Evolutionary conservation across 2,329 filamentous ascomycete genomes (phyloP), one percentile per base, ranked within the genome.

Genomic region (Fusarium coffeatum): DNA sequence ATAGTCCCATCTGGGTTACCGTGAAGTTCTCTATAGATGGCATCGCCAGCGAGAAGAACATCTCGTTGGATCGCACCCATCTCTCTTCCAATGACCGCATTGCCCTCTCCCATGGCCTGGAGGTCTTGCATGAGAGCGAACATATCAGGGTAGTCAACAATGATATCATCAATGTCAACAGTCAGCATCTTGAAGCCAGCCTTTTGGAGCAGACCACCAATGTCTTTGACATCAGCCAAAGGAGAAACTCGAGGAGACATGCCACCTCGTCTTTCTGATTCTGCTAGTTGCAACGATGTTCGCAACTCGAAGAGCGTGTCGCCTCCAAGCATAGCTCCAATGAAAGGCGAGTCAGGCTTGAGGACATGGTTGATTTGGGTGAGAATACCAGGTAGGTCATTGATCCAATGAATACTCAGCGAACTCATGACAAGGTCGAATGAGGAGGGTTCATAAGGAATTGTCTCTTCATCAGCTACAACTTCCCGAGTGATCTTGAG

Each of bases 151-250:
- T 94, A 99, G 78, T 97, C 94, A 30, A 99, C 93, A 28, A 98
- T 89, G 53, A 99, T 97, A 80, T 99, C 96, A 80, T 99, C 97
- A 16, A 99, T 91, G 76, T 99, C 96, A 2, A 99, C 94, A 0
- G 97, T 99, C 74, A 98, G 85, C 84, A 99, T 92, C 80, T 94
- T 97, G 84, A 98, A 99, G 20, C 94, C 94, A 1, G 95, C 93
- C 68, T 91, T 90, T 72, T 93, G 92, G 67, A 99, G 82, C 56
- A 99, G 82, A 3, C 94, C 94, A 4, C 96, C 96, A 2, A 98
- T 88, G 77, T 99, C 97, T 20, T 92, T 87, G 12, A 98, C 93
- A 79, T 99, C 94, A 1, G 95, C 96, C 22, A 99, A 81, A 5
- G 96, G 96, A 6, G 93, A 97, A 25, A 97, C 91, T 76, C 95